Percentiles rank a stretch among this genome's conserved stretches.
Conservation (phyloP, 75 land plant genomes). For the Larix kaempferi region DNA sequence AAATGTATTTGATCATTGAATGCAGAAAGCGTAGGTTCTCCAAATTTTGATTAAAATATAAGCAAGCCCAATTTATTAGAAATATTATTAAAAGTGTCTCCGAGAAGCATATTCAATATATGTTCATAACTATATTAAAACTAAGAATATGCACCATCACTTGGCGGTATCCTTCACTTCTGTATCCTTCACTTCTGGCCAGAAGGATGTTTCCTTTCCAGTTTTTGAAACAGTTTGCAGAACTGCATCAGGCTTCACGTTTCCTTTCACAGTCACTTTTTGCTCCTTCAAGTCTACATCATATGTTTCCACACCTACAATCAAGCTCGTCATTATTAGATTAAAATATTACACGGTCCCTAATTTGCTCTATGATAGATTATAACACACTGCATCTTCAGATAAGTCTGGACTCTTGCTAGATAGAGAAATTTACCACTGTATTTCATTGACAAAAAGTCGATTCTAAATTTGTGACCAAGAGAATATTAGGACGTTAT, state of each 20-base stretch:
- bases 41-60: too few species aligned
- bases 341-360: background rate
- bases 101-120: too few species aligned
- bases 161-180: too few species aligned
- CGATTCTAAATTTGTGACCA: background rate
- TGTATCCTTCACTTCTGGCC: conserved; percentile 26
- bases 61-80: too few species aligned
- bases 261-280: conserved; percentile 84
- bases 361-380: background rate
- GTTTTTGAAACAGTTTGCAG: conserved; percentile 80
- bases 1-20: too few species aligned
- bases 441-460: background rate
- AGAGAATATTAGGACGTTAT: background rate
- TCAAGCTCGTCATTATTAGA: background rate
- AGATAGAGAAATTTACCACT: background rate
- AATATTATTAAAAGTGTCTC: too few species aligned
- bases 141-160: too few species aligned
- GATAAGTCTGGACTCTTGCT: background rate
- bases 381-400: background rate
- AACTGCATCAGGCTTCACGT: conserved; percentile 72
- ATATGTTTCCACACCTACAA: conserved; percentile 71
- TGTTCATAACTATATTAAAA: too few species aligned
- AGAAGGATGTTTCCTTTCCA: conserved; percentile 84
- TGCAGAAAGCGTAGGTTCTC: too few species aligned
- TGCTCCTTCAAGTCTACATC: conserved; percentile 70